Evolutionary conservation across 345 rosid species (phyloP).

Genomic region (Crucihimalaya himalaica): DNA sequence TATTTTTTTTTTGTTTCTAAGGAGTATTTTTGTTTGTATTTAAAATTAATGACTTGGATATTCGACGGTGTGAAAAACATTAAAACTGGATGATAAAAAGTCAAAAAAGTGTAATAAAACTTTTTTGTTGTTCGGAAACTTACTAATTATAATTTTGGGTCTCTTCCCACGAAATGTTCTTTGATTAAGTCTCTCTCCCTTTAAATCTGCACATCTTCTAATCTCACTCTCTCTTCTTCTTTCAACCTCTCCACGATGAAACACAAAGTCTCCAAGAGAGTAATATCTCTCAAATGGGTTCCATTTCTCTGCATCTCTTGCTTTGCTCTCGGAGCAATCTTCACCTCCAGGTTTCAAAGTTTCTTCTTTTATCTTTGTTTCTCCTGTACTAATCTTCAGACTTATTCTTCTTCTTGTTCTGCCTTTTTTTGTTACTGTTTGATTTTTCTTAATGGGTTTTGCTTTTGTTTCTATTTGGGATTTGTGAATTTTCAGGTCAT

Average conservation of each 20-base stretch:
- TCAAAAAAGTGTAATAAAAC: background rate
- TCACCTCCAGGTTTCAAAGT: conserved; percentile 61
- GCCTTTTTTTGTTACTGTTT: background rate
- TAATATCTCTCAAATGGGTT: conserved; percentile 68
- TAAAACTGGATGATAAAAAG: background rate
- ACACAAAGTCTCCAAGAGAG: conserved; percentile 49
- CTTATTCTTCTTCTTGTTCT: background rate
- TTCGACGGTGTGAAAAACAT: conserved; percentile 11
- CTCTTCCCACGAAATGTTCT: conserved; percentile 1
- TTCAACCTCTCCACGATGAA: conserved; percentile 52
- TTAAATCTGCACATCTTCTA: conserved; percentile 16
- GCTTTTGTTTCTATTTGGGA: conserved; percentile 1
- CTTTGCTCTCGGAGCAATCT: conserved; percentile 72
- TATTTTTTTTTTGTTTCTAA: background rate
- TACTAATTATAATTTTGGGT: background rate
- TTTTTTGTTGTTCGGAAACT: background rate
- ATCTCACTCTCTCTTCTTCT: conserved; percentile 3
- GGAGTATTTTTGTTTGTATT: background rate
- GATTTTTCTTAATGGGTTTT: conserved; percentile 3
- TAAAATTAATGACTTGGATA: conserved; percentile 1
- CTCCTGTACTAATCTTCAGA: background rate
- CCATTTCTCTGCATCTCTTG: conserved; percentile 69
- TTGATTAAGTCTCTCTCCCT: background rate
- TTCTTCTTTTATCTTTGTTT: background rate
- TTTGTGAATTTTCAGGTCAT: conserved; percentile 47